A percentile compares a stretch with the other conserved stretches of the same genome.
phyloP scores from a whole-genome alignment of 139 green algal species.

The Chlamydomonas eustigma region DNA sequence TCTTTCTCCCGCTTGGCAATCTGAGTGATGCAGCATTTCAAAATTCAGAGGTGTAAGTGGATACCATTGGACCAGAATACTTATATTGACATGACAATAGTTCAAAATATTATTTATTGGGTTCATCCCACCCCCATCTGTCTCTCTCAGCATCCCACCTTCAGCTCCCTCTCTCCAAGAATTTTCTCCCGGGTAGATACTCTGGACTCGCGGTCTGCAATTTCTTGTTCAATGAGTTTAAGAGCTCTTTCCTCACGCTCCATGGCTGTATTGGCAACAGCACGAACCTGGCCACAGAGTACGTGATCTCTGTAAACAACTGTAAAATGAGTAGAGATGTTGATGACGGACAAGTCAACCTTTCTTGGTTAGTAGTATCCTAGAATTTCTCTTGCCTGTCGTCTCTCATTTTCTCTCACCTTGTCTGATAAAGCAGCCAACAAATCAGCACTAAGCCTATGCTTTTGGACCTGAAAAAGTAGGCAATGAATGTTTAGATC shows the following conservation, averaged over 20 bases:
- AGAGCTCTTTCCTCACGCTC: slow-evolving; percentile 42
- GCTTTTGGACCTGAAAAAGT: slow-evolving; percentile 10
- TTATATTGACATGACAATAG: too few species aligned
- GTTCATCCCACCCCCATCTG: too few species aligned
- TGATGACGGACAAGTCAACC: background rate
- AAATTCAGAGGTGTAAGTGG: too few species aligned
- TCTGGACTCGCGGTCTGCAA: slow-evolving; percentile 33
- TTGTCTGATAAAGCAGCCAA: slow-evolving; percentile 39
- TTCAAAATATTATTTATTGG: too few species aligned
- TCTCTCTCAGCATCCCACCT: slow-evolving; percentile 11
- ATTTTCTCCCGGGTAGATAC: slow-evolving; percentile 27
- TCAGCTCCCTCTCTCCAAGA: slow-evolving; percentile 27
- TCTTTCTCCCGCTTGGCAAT: slow-evolving; percentile 27
- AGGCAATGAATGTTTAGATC: background rate
- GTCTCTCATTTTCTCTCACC: slow-evolving; percentile 19
- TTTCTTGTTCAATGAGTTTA: slow-evolving; percentile 30
- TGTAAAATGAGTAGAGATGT: background rate
- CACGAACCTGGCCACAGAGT: slow-evolving; percentile 23
- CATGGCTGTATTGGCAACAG: slow-evolving; percentile 22
- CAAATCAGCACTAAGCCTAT: slow-evolving; percentile 32
- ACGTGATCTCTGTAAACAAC: background rate
- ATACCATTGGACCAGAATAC: too few species aligned
- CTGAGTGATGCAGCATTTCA: background rate
- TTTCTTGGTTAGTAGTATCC: background rate
- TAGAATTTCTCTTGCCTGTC: background rate